phyloP scores from a whole-genome alignment of 129 eudicot genomes.

The Logfia minima region DNA sequence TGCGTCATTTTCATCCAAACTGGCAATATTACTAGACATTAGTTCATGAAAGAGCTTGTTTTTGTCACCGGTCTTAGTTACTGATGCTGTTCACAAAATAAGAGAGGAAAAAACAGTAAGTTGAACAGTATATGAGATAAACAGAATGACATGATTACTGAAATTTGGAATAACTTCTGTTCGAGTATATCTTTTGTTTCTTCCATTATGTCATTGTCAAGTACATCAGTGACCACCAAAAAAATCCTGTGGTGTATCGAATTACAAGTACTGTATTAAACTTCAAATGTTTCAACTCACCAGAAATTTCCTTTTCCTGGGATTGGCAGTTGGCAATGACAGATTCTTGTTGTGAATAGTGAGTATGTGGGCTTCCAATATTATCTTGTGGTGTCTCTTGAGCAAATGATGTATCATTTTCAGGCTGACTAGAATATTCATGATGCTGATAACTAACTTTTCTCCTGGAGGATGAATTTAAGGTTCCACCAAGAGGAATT shows the following conservation, averaged over 20 bases:
- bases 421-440: slow-evolving; percentile 36
- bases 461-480: slow-evolving; percentile 42
- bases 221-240: neutral
- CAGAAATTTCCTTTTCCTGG: slow-evolving; percentile 37
- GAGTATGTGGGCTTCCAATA: slow-evolving; percentile 31
- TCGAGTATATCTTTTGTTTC: neutral
- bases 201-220: neutral
- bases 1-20: slow-evolving; percentile 50
- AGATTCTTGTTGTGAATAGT: slow-evolving; percentile 34
- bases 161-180: neutral
- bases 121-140: slow-evolving; percentile 9
- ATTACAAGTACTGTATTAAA: neutral
- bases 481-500: slow-evolving; percentile 5
- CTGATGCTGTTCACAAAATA: slow-evolving; percentile 42
- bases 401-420: slow-evolving; percentile 41
- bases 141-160: neutral
- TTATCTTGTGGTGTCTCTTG: slow-evolving; percentile 50
- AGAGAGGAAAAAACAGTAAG: slow-evolving; percentile 10
- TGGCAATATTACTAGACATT: slow-evolving; percentile 46
- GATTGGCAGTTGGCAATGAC: slow-evolving; percentile 22
- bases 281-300: slow-evolving; percentile 43
- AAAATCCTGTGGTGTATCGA: neutral
- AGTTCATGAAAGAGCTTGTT: slow-evolving; percentile 49
- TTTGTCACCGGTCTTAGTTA: slow-evolving; percentile 35
- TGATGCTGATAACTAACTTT: slow-evolving; percentile 49